phyloP scores from a whole-genome alignment of 176 grass and related monocot species.

The Oryza punctata region DNA sequence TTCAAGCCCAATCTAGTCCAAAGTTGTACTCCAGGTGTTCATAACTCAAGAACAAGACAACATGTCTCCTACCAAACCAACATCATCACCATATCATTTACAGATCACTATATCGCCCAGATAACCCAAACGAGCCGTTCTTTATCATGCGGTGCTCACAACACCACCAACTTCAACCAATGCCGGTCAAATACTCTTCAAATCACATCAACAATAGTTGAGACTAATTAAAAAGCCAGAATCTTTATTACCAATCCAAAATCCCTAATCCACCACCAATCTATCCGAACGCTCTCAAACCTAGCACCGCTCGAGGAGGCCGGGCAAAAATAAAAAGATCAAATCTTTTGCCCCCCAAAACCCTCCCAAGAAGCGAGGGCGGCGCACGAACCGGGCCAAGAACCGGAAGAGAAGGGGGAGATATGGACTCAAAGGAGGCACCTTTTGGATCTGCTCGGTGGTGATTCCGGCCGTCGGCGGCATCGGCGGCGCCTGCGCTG shows the following conservation, averaged over 20 bases:
- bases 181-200: constrained; percentile 1
- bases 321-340: background rate
- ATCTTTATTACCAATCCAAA: constrained; percentile 6
- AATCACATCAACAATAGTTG: constrained; percentile 16
- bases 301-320: background rate
- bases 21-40: background rate
- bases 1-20: background rate
- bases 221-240: background rate
- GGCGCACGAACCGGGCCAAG: constrained; percentile 8
- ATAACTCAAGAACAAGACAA: background rate
- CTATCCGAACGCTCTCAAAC: background rate
- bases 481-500: constrained; percentile 28
- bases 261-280: background rate
- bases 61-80: constrained; percentile 2
- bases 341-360: constrained; percentile 25
- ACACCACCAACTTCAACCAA: background rate
- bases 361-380: background rate
- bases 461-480: constrained; percentile 40
- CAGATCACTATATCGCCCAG: background rate
- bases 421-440: background rate
- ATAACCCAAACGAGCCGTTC: background rate
- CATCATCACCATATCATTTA: constrained; percentile 1
- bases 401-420: background rate
- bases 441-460: constrained; percentile 68
- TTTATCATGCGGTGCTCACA: background rate